Conservation (phyloP, 768 basidiomycete species). For the Mycena albidolilacea region DNA sequence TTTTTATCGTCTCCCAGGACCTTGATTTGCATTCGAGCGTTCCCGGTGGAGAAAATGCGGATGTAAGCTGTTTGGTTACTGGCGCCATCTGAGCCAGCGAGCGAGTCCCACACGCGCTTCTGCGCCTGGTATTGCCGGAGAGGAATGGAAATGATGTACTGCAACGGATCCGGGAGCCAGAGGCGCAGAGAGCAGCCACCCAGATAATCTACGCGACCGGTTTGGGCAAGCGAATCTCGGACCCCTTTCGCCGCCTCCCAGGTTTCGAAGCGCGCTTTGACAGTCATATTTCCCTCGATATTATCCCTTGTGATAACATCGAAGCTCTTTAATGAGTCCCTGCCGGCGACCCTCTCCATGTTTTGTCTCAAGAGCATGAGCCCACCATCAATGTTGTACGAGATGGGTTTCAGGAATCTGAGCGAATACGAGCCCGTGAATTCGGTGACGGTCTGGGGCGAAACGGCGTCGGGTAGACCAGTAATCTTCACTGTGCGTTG, state of each 20-base stretch:
- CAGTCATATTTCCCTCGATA: constrained; percentile 50
- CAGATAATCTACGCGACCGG: constrained; percentile 45
- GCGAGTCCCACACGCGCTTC: constrained; percentile 62
- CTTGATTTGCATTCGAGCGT: constrained; percentile 53
- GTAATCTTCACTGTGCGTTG: constrained; percentile 59
- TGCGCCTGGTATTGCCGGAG: constrained; percentile 67
- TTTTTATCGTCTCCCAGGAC: constrained; percentile 69
- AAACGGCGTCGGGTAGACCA: constrained; percentile 53
- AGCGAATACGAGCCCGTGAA: constrained; percentile 48
- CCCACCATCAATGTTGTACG: constrained; percentile 40
- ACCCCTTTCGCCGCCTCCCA: constrained; percentile 64
- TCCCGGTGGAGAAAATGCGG: constrained; percentile 41
- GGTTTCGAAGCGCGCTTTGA: constrained; percentile 62
- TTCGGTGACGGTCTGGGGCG: constrained; percentile 43
- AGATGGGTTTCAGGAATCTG: constrained; percentile 43
- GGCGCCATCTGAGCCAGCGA: constrained; percentile 51
- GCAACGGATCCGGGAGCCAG: constrained; percentile 63
- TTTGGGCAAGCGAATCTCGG: constrained; percentile 49
- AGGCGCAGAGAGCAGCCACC: constrained; percentile 54
- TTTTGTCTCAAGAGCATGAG: constrained; percentile 44
- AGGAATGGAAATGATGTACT: constrained; percentile 66
- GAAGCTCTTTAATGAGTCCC: constrained; percentile 42
- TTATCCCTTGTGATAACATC: constrained; percentile 42
- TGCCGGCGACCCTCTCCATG: constrained; percentile 41
- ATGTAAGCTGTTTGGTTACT: constrained; percentile 54